A percentile compares a stretch with the other conserved stretches of the same genome.
phyloP scores from a whole-genome alignment of 1,284 basidiomycete species.

The Moniliophthora roreri region DNA sequence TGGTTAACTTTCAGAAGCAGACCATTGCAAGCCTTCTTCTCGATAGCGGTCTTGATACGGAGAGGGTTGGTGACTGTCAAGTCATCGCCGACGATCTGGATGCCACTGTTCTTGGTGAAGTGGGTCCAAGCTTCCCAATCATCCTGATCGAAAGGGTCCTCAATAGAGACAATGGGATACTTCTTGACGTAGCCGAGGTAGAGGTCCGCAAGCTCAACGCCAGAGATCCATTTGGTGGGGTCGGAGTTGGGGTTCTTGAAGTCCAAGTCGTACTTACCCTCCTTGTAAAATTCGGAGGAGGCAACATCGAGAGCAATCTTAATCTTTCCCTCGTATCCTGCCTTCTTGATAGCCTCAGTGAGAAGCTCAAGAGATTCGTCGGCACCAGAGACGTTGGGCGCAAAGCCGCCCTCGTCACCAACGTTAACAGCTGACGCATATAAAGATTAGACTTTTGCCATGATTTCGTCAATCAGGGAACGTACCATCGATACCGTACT shows the following conservation, averaged over 20 bases:
- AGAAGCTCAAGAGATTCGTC: conserved; percentile 98
- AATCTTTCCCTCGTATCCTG: conserved; percentile 98
- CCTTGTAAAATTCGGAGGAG: conserved; percentile 99
- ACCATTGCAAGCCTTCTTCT: conserved; percentile 99
- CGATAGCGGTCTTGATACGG: conserved; percentile 98
- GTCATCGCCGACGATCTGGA: conserved; percentile 98
- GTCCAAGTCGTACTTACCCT: conserved; percentile 99
- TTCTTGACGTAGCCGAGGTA: conserved; percentile 88
- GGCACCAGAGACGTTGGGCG: conserved; percentile 95
- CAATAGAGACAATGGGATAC: conserved; percentile 96
- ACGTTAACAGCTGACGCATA: conserved; percentile 86
- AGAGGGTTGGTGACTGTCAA: conserved; percentile 98
- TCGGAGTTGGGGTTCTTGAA: conserved; percentile 99
- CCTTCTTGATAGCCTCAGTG: conserved; percentile 94
- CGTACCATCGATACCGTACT: conserved; percentile 98
- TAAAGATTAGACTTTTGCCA: conserved; percentile 11
- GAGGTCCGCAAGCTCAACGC: conserved; percentile 90
- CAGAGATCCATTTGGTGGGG: conserved; percentile 93
- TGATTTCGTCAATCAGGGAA: conserved; percentile 15
- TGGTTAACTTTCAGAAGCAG: conserved; percentile 99
- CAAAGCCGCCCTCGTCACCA: conserved; percentile 99
- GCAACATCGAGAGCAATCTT: conserved; percentile 99
- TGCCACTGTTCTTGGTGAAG: conserved; percentile 76
- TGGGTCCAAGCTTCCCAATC: conserved; percentile 98
- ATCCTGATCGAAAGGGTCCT: conserved; percentile 99